phyloP scores from a whole-genome alignment of 352 stramenopile genomes.

The Globisporangium radiosum region DNA sequence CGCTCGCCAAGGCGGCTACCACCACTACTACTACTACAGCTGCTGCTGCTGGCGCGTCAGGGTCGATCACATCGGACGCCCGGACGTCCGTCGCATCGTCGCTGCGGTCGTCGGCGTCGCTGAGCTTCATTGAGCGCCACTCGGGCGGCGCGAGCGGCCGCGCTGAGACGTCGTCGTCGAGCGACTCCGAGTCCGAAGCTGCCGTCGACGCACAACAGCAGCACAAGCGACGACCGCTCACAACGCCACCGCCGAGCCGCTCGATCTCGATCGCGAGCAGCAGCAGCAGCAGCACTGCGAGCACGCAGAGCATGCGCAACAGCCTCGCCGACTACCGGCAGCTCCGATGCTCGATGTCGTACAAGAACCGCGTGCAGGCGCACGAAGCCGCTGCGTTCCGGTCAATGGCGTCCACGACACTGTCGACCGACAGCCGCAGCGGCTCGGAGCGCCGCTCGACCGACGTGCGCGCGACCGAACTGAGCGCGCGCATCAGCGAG shows the following conservation, averaged over 20 bases:
- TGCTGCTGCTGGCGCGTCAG: background rate
- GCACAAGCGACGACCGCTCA: background rate
- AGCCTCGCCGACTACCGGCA: conserved; percentile 65
- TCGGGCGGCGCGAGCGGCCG: conserved; percentile 24
- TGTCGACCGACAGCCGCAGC: conserved; percentile 5
- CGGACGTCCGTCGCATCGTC: conserved; percentile 43
- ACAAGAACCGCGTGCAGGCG: conserved; percentile 64
- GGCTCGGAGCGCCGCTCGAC: conserved; percentile 19
- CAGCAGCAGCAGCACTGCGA: conserved; percentile 12
- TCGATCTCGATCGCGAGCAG: conserved; percentile 2
- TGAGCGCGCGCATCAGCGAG: conserved; percentile 16
- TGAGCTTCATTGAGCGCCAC: conserved; percentile 35
- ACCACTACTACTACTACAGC: too few species aligned
- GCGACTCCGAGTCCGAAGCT: conserved; percentile 11
- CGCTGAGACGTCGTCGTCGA: conserved; percentile 10
- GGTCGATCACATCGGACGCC: conserved; percentile 17
- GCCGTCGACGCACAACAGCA: background rate
- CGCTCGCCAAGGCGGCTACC: conserved; percentile 8
- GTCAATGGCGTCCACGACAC: conserved; percentile 9
- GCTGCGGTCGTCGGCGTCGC: conserved; percentile 42
- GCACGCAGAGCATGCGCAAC: conserved; percentile 15
- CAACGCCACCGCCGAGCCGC: background rate
- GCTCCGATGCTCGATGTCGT: conserved; percentile 80
- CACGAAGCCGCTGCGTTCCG: conserved; percentile 18
- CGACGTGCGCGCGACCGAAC: conserved; percentile 18